Percentiles rank a stretch among this genome's conserved stretches.
phyloP scores from a whole-genome alignment of 768 basidiomycete genomes.

The Macrolepiota dolichaula region DNA sequence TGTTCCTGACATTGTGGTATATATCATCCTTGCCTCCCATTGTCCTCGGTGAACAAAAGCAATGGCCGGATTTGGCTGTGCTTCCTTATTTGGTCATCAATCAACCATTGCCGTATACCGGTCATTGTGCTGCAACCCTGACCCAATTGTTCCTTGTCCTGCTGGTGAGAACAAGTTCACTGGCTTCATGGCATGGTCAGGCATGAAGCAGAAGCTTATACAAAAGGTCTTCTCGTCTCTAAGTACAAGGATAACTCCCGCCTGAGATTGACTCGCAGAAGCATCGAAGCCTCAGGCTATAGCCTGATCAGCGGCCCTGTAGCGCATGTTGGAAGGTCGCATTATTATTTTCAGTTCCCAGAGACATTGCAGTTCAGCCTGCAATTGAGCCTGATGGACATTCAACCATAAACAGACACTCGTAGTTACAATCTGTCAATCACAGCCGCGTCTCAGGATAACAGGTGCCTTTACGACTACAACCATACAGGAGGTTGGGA shows the following conservation, averaged over 20 bases:
- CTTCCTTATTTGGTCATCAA: conserved; percentile 23
- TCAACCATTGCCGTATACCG: conserved; percentile 10
- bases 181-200: background rate
- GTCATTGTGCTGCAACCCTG: conserved; percentile 7
- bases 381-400: no score
- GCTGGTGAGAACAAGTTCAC: background rate
- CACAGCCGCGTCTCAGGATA: no score
- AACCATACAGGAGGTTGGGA: no score
- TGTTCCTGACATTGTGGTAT: conserved; percentile 3
- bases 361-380: no score
- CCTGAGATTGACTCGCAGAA: background rate
- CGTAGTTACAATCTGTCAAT: background rate
- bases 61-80: conserved; percentile 16
- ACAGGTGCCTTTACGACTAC: no score
- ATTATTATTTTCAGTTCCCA: no score
- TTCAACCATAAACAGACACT: background rate
- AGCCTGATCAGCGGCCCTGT: background rate
- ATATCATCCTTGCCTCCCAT: conserved; percentile 12
- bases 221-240: background rate
- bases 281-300: background rate
- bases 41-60: conserved; percentile 25
- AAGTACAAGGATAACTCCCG: background rate
- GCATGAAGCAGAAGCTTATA: background rate
- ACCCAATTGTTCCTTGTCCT: conserved; percentile 1
- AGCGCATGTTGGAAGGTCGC: background rate